These are phyloP conservation scores for Cystobasidium slooffiae DNA, from an alignment of 1,284 basidiomycete species.

Conservation along the genomic window DNA sequence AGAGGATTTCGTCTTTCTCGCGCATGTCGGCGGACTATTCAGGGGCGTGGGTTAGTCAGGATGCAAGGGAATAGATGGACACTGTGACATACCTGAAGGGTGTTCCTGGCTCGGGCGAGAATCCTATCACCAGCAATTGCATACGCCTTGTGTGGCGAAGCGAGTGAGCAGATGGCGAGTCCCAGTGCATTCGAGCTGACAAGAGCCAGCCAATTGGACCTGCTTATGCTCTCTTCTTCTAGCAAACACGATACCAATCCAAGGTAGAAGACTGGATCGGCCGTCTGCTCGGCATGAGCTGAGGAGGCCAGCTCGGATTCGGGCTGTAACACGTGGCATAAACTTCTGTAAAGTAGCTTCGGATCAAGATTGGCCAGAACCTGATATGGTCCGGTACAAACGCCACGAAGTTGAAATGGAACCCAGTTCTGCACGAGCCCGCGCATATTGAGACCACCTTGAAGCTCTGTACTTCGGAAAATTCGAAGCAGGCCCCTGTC, in stretches of 20 bases:
- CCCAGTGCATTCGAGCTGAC: conserved; percentile 79
- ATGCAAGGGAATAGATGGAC: not conserved
- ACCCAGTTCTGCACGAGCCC: conserved; percentile 20
- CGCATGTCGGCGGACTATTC: conserved; percentile 70
- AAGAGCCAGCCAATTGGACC: conserved; percentile 80
- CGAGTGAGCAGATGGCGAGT: conserved; percentile 73
- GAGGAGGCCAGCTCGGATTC: not conserved
- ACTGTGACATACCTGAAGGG: conserved; percentile 62
- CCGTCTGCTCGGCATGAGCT: conserved; percentile 55
- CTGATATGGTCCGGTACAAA: conserved; percentile 26
- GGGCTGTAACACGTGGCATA: conserved; percentile 14
- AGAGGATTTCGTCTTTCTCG: conserved; percentile 75
- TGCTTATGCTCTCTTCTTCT: conserved; percentile 64
- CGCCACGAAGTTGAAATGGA: conserved; percentile 7
- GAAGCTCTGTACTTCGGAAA: conserved; percentile 29
- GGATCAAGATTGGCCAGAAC: conserved; percentile 45
- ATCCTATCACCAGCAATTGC: conserved; percentile 52
- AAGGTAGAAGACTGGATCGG: conserved; percentile 81
- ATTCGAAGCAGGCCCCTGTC: conserved; percentile 26
- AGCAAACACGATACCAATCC: conserved; percentile 70
- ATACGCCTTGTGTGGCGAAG: conserved; percentile 68
- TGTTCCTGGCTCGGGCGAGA: conserved; percentile 61
- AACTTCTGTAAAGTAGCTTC: conserved; percentile 33
- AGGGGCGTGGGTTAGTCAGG: not conserved
- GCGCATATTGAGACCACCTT: conserved; percentile 11